A percentile compares a stretch with the other conserved stretches of the same genome.
Evolutionary conservation across 441 rosid genomes (phyloP).

Genomic region (Gossypium laxum): DNA sequence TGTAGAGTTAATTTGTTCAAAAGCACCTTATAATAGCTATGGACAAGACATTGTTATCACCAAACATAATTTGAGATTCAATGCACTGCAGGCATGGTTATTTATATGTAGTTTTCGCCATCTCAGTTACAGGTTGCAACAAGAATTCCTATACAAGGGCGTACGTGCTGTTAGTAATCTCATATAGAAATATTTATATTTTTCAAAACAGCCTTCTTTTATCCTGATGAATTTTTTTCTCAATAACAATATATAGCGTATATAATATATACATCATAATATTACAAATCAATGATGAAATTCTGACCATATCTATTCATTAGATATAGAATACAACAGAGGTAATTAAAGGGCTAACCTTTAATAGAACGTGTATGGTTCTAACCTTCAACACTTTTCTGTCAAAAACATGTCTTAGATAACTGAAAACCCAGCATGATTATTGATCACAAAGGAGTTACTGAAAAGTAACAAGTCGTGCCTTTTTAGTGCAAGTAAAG

Average conservation of each 20-base stretch:
- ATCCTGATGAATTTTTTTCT: not conserved
- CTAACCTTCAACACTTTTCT: too few species aligned
- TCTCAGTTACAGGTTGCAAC: not conserved
- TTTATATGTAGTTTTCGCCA: not conserved
- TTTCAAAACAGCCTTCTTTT: not conserved
- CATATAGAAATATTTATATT: slow-evolving; percentile 6
- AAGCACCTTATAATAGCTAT: not conserved
- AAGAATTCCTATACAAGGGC: not conserved
- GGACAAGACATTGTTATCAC: not conserved
- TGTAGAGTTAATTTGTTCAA: not conserved
- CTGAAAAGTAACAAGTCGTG: too few species aligned
- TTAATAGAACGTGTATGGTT: too few species aligned
- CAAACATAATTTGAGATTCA: not conserved
- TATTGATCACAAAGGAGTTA: too few species aligned
- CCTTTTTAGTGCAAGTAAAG: too few species aligned
- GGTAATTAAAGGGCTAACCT: not conserved
- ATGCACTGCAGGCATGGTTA: not conserved
- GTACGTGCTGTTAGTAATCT: not conserved
- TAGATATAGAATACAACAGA: not conserved
- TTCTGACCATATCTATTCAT: too few species aligned
- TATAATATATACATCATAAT: not conserved
- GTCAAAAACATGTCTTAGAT: too few species aligned
- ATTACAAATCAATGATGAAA: not conserved
- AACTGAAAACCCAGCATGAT: too few species aligned
- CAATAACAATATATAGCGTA: not conserved